Evolutionary conservation across 1,139 yeast genomes (phyloP), one percentile per base, ranked within the genome.

Genomic region (Blastobotrys capitulatus): DNA sequence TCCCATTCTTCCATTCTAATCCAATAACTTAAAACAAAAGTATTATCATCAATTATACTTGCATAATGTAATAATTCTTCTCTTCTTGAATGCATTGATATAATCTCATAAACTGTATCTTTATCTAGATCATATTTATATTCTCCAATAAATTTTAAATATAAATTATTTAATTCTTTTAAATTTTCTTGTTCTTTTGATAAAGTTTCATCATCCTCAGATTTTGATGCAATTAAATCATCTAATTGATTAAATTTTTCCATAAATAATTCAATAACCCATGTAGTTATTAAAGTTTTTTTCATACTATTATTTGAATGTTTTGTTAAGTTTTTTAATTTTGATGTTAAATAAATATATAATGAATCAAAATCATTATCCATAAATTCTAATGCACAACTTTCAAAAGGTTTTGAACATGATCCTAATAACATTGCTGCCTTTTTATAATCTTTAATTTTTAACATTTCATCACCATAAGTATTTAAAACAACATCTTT

Each of bases 181-280:
- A 61, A 61, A 51, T 66, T 67, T 18, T 39, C 34, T 13, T 15
- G 6, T 1, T 61, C 56, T 2, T 46, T 29, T 10, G 42, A 40
- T 13, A 44, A 44, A 7, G 35, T 47, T n/a, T 50, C 47, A 13
- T 44, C 50, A 1, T 29, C 44, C 13, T 19, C 18, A 18, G 32
- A n/a, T 13, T 47, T 46, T 12, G 48, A 44, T 2, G 70, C 66
- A 43, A 61, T 55, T 39, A 53, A 46, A 52, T 76, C 80, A 51
- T 79, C 84, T 10, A 75, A 51, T 2, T 68, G 66, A 56, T 78
- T 77, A 26, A 78, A 60, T 51, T 71, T 71, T 50, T 77, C 81
- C 64, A 81, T 70, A 51, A 67, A 78, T 12, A 86, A 66, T 68
- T 89, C 94, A 6, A 87, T 76, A 37, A 90, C 79, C 96, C 97